Base-by-base conservation (phyloP, 108 stramenopile genomes). In the Aurantiochytrium sp. region DNA sequence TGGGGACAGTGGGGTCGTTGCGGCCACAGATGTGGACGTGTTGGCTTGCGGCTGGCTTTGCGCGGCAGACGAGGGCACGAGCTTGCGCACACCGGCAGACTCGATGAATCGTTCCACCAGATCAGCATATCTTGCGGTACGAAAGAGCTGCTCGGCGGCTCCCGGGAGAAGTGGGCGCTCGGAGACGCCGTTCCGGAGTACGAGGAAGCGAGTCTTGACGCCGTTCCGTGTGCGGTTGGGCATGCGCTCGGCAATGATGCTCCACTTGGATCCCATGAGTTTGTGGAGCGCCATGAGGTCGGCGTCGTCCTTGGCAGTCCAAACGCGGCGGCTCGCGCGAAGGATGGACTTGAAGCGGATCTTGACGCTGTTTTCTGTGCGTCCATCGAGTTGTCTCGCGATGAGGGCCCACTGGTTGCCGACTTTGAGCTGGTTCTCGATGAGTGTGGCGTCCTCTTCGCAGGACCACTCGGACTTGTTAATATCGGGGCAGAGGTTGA, bases 401-500 rank as follows among this genome's bases (percentile, higher is more conserved):
- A 92, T 90, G 29, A 53, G 43, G 5, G 89, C 88, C 91, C 91
- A 92, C 57, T 23, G 88, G 47, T 89, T 91, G 45, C 92, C 92
- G 59, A 89, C 28, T 8, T 51, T 49, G 28, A 69, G 58, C 55
- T 90, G 88, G 14, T 44, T 55, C 43, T 59, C 55, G 8, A 97
- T 16, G 53, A 94, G 73, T 44, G 92, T 88, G 14, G 47, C 87
- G 55, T 93, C 94, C 72, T 94, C 94, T 55, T 90, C 93, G 4
- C 23, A 25, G 23, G 93, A 91, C 91, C 92, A 94, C 44, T 92
- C 90, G 21, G 88, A 47, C 69, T 92, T 91, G 53, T 60, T 93
- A 19, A 94, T 44, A 19, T 58, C 88, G 10, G 94, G 94, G 87
- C 93, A 90, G 25, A 93, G 92, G 60, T 94, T 92, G 59, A 93